Evolutionary conservation across 2,329 filamentous ascomycete species (phyloP), one percentile per base, ranked within the genome.

Genomic region (Metarhizium brunneum): DNA sequence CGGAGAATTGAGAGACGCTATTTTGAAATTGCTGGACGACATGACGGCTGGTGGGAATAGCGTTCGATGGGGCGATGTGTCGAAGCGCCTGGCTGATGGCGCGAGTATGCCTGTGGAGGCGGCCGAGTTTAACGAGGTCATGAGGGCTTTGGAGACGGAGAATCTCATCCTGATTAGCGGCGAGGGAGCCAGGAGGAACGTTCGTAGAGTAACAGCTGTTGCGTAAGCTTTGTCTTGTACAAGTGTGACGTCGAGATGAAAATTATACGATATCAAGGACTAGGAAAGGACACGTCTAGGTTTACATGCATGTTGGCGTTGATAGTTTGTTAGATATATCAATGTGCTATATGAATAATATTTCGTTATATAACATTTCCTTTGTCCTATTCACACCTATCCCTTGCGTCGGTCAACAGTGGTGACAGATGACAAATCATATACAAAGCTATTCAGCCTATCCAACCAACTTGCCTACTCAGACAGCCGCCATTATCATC

Each of bases 131-230:
- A 81, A 83, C 13, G 92, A 96, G 70, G 87, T 85, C 13, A 81
- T 97, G 69, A 79, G 87, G 60, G 76, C 80, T 11, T 74, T 97
- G 57, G 92, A 99, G 76, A 83, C 87, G 60, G 94, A 97, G 73
- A 94, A 92, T 0, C 75, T 82, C 36, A 79, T 96, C 56, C 88
- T 88, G 71, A 77, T 97, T 18, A 78, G 80, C 38, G 94, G 94
- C 0, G 92, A 97, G 64, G 94, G 94, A 4, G 81, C 87, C 18
- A 84, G 92, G 71, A 89, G 86, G 73, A 89, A 75, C 60, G 85
- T 99, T 52, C 83, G 92, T 65, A 83, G 91, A 64, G 82, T 95
- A 48, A 88, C 79, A 48, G 75, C 73, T 36, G 68, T 77, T 50
- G 72, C 73, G 7, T 69, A 55, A 58, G 29, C 2, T 18, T n/a